A percentile compares a stretch with the other conserved stretches of the same genome.
phyloP scores from a whole-genome alignment of 768 basidiomycete genomes.

The Podaxis sp. region DNA sequence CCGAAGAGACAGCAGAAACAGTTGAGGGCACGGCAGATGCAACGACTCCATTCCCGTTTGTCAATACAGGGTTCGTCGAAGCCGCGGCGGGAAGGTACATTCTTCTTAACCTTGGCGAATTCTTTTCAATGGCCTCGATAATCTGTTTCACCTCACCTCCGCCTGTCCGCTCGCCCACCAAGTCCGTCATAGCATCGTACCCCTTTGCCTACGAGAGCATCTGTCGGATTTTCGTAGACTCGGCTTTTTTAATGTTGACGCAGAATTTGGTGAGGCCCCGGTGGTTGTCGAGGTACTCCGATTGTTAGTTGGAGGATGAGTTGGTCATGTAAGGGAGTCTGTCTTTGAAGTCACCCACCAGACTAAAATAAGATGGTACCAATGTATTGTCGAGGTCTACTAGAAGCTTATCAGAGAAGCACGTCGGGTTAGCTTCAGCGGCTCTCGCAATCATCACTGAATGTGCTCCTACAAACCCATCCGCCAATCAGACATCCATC shows the following conservation, averaged over 20 bases:
- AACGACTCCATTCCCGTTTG: constrained; percentile 18
- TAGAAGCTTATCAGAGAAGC: constrained; percentile 72
- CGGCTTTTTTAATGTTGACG: constrained; percentile 51
- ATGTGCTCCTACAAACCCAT: constrained; percentile 56
- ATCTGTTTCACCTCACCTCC: constrained; percentile 60
- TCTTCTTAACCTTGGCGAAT: constrained; percentile 35
- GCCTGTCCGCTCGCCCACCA: constrained; percentile 57
- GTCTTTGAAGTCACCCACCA: constrained; percentile 43
- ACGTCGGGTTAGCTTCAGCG: constrained; percentile 89
- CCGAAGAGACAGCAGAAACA: background rate
- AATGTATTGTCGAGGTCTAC: constrained; percentile 67
- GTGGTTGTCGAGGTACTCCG: constrained; percentile 73
- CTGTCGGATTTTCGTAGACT: constrained; percentile 55
- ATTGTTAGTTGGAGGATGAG: constrained; percentile 33
- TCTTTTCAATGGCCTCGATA: constrained; percentile 46
- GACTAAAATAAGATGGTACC: constrained; percentile 68
- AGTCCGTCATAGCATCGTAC: constrained; percentile 50
- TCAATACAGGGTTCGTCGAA: constrained; percentile 18
- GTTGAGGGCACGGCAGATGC: background rate
- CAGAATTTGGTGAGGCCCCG: constrained; percentile 90
- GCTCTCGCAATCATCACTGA: constrained; percentile 97
- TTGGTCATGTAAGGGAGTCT: background rate
- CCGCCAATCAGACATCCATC: background rate
- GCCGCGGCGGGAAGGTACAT: constrained; percentile 25
- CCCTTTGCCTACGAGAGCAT: constrained; percentile 58